Evolutionary conservation across 257 asterid genomes (phyloP).

Genomic region (Solanum pinnatisectum): DNA sequence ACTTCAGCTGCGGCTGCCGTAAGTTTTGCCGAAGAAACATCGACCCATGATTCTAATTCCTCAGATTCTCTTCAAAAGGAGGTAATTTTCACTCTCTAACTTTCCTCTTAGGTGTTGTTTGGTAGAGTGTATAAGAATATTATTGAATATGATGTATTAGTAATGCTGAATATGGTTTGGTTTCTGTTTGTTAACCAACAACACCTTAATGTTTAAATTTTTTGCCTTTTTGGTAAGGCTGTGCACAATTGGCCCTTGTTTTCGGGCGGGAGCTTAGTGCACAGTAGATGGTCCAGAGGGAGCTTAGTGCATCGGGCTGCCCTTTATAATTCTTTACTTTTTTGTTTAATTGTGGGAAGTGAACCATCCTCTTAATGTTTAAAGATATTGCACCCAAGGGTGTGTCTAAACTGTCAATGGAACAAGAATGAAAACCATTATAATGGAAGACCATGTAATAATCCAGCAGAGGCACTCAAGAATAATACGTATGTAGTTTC

Average conservation of each 20-base stretch:
- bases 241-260: too few species aligned
- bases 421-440: background rate
- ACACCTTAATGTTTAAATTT: too few species aligned
- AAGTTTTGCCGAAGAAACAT: background rate
- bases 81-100: constrained; percentile 1
- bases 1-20: constrained; percentile 1
- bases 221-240: too few species aligned
- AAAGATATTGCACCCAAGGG: background rate
- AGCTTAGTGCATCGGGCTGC: background rate
- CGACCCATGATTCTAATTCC: constrained; percentile 5
- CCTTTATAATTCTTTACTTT: background rate
- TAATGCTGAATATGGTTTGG: background rate
- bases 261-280: too few species aligned
- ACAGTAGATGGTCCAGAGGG: background rate
- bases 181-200: too few species aligned
- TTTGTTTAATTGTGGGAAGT: background rate
- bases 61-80: constrained; percentile 15
- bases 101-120: background rate
- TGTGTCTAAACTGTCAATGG: background rate
- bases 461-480: background rate
- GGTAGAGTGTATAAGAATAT: background rate
- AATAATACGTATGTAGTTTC: background rate
- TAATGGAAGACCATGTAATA: background rate
- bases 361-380: background rate
- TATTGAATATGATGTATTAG: background rate